phyloP scores from a whole-genome alignment of 805 yeast genomes.

The Candida wancherniae region DNA sequence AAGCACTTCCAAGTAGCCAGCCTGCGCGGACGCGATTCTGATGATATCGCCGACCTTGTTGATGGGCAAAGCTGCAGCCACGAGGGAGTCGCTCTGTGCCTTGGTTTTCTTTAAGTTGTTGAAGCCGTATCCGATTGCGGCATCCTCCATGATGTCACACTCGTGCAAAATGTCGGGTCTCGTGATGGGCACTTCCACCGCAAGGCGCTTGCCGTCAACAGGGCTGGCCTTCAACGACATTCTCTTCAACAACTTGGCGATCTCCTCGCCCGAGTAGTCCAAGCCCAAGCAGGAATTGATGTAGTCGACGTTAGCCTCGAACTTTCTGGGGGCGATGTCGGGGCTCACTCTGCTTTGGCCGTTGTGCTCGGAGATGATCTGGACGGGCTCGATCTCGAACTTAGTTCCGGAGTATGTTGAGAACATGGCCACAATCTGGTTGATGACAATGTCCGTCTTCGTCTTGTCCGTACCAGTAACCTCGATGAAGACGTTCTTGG shows the following conservation, averaged over 20 bases:
- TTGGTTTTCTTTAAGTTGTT: slow-evolving; percentile 77
- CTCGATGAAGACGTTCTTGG: slow-evolving; percentile 87
- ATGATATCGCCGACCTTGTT: slow-evolving; percentile 88
- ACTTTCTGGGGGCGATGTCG: slow-evolving; percentile 56
- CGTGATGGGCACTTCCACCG: slow-evolving; percentile 81
- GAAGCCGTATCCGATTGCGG: slow-evolving; percentile 94
- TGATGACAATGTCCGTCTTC: slow-evolving; percentile 87
- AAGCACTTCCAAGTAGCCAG: slow-evolving; percentile 94
- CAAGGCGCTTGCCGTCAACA: slow-evolving; percentile 45
- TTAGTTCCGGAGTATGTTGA: slow-evolving; percentile 77
- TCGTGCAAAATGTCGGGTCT: slow-evolving; percentile 95
- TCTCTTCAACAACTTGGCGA: slow-evolving; percentile 61
- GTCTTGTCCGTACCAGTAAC: slow-evolving; percentile 94
- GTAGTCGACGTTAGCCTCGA: slow-evolving; percentile 74
- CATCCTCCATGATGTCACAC: slow-evolving; percentile 98
- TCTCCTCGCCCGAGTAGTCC: slow-evolving; percentile 60
- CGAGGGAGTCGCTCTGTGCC: slow-evolving; percentile 72
- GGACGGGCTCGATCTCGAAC: slow-evolving; percentile 86
- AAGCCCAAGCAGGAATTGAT: slow-evolving; percentile 94
- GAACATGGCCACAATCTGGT: slow-evolving; percentile 94
- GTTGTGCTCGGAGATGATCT: slow-evolving; percentile 79
- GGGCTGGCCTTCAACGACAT: slow-evolving; percentile 74
- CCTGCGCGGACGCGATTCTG: slow-evolving; percentile 85
- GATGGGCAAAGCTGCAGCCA: slow-evolving; percentile 84
- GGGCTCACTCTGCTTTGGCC: slow-evolving; percentile 74